Evolutionary conservation across 345 rosid genomes (phyloP).

Genomic region (Acer negundo): DNA sequence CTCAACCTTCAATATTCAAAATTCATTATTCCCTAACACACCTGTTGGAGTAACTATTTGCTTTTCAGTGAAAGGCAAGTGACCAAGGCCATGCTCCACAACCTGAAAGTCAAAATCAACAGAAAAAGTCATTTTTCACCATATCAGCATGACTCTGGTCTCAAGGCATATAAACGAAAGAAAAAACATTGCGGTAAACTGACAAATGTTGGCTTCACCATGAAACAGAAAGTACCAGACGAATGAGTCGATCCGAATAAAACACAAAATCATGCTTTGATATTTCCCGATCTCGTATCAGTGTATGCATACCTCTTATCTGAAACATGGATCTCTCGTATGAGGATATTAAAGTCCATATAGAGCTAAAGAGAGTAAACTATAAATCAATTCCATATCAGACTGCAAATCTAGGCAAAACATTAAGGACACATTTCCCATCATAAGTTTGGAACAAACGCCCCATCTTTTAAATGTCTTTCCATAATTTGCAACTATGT

Average conservation of each 20-base stretch:
- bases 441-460: background rate
- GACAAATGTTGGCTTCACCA: conserved; percentile 9
- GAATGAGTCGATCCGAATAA: conserved; percentile 96
- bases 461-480: background rate
- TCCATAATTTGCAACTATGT: background rate
- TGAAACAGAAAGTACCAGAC: conserved; percentile 58
- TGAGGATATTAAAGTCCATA: conserved; percentile 20
- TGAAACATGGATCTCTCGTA: conserved; percentile 36
- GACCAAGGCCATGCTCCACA: conserved; percentile 97
- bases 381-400: background rate
- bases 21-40: conserved; percentile 28
- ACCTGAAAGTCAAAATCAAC: conserved; percentile 55
- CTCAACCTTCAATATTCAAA: conserved; percentile 16
- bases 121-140: conserved; percentile 20
- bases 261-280: conserved; percentile 98
- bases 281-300: conserved; percentile 91
- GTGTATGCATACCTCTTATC: conserved; percentile 99
- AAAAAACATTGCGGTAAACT: conserved; percentile 2
- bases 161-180: background rate
- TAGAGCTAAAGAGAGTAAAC: background rate
- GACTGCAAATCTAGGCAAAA: conserved; percentile 1
- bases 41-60: conserved; percentile 97
- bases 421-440: background rate
- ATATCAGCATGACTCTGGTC: background rate
- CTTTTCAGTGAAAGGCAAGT: conserved; percentile 95